These are phyloP conservation scores for Abelmoschus esculentus DNA, from an alignment of 345 rosid genomes.

Conservation along the genomic window DNA sequence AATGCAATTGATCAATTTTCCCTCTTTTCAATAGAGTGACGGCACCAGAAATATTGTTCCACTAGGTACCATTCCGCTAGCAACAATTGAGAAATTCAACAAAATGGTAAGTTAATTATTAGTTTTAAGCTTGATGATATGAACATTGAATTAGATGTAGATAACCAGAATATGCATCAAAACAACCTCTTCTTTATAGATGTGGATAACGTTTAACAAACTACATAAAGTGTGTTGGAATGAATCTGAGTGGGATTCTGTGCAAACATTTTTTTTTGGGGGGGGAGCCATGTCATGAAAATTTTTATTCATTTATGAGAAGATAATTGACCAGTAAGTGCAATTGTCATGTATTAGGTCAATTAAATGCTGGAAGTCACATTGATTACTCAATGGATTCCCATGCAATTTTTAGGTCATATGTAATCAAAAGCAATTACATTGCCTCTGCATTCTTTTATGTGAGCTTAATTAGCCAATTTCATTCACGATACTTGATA, in stretches of 20 bases:
- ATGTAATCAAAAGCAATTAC: background rate
- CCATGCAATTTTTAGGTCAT: background rate
- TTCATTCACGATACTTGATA: background rate
- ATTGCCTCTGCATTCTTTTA: background rate
- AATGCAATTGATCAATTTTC: slow-evolving; percentile 9
- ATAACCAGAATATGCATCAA: background rate
- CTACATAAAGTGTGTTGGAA: background rate
- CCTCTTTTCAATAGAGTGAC: slow-evolving; percentile 49
- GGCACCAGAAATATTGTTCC: slow-evolving; percentile 62
- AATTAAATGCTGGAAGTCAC: background rate
- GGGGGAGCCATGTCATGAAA: background rate
- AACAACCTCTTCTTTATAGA: background rate
- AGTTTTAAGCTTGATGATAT: background rate
- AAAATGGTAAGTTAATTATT: slow-evolving; percentile 52
- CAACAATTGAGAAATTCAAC: slow-evolving; percentile 83
- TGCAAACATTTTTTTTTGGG: background rate
- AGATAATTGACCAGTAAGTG: background rate
- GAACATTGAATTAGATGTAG: background rate
- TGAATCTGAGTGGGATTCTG: background rate
- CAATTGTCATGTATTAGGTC: background rate
- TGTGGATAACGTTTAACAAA: background rate
- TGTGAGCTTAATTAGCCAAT: background rate
- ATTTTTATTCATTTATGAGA: background rate
- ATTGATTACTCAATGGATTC: background rate
- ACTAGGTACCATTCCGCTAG: slow-evolving; percentile 80